Evolutionary conservation across 2,329 filamentous ascomycete genomes (phyloP).

Genomic region (Aspergillus proliferans): DNA sequence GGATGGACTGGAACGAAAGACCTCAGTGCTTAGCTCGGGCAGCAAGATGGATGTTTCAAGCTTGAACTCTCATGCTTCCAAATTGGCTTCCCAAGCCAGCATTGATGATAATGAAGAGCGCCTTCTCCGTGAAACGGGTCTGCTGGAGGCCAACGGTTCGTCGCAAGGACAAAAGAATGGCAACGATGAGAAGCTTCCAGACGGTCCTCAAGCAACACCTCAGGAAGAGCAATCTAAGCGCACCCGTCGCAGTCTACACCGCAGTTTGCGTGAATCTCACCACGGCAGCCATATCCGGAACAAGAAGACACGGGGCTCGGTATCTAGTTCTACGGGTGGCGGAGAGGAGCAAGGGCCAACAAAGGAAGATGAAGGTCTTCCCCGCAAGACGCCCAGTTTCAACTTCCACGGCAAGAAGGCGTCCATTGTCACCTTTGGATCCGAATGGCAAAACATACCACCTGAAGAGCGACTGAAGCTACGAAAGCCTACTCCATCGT

Average conservation of each 20-base stretch:
- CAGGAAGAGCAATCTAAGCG: constrained; percentile 53
- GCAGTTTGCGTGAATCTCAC: constrained; percentile 76
- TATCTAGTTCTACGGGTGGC: constrained; percentile 50
- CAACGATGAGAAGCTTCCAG: constrained; percentile 36
- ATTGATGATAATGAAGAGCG: constrained; percentile 63
- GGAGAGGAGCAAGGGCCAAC: constrained; percentile 43
- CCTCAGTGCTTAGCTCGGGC: constrained; percentile 33
- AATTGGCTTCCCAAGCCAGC: constrained; percentile 28
- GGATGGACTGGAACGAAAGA: constrained; percentile 28
- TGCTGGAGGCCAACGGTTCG: constrained; percentile 48
- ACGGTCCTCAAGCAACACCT: constrained; percentile 31
- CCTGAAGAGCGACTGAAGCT: constrained; percentile 66
- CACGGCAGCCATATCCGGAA: constrained; percentile 63
- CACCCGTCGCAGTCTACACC: constrained; percentile 80
- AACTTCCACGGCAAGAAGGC: constrained; percentile 98
- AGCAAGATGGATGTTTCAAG: constrained; percentile 32
- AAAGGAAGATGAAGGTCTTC: constrained; percentile 60
- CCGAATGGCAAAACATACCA: constrained; percentile 75
- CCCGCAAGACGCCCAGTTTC: constrained; percentile 79
- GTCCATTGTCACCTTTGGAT: constrained; percentile 90
- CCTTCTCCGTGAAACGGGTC: constrained; percentile 60
- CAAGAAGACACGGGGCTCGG: constrained; percentile 69
- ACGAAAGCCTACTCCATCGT: constrained; percentile 44
- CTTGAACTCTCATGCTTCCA: constrained; percentile 28
- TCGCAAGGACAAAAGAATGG: constrained; percentile 40